Conservation (phyloP, 805 yeast genomes). For the Ogataea ganodermae region DNA sequence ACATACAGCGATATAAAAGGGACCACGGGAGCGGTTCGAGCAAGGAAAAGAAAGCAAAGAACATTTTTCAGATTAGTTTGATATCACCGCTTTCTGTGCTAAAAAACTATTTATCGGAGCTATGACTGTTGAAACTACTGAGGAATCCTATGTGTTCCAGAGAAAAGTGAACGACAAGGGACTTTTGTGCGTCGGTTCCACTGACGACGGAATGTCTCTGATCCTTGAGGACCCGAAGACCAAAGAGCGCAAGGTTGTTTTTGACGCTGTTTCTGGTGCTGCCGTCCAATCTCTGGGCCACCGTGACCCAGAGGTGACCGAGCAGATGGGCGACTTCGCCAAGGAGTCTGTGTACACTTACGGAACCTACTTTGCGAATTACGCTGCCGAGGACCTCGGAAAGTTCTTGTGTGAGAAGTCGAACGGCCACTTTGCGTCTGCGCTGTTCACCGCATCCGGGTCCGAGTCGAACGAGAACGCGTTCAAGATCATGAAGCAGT, state of each 20-base stretch:
- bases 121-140: constrained; percentile 30
- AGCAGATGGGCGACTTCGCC: constrained; percentile 40
- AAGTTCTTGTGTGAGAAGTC: constrained; percentile 45
- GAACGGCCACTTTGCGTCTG: constrained; percentile 40
- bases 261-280: constrained; percentile 51
- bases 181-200: constrained; percentile 44
- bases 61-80: neutral
- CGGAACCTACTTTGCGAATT: constrained; percentile 36
- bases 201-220: constrained; percentile 45
- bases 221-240: constrained; percentile 44
- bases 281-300: constrained; percentile 50
- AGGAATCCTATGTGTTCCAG: constrained; percentile 45
- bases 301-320: constrained; percentile 41
- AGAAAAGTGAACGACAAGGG: constrained; percentile 40
- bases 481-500: constrained; percentile 61
- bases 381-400: constrained; percentile 44
- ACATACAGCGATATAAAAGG: neutral
- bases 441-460: constrained; percentile 62
- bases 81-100: neutral
- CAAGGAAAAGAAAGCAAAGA: too few relatives aligned
- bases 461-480: constrained; percentile 81
- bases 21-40: neutral
- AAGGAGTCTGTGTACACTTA: constrained; percentile 41
- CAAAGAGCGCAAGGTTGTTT: constrained; percentile 35
- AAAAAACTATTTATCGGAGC: neutral